Percentiles rank a stretch among this genome's conserved stretches.
Conservation (phyloP, 2,329 filamentous ascomycete species). For the Penicillium sp. region DNA sequence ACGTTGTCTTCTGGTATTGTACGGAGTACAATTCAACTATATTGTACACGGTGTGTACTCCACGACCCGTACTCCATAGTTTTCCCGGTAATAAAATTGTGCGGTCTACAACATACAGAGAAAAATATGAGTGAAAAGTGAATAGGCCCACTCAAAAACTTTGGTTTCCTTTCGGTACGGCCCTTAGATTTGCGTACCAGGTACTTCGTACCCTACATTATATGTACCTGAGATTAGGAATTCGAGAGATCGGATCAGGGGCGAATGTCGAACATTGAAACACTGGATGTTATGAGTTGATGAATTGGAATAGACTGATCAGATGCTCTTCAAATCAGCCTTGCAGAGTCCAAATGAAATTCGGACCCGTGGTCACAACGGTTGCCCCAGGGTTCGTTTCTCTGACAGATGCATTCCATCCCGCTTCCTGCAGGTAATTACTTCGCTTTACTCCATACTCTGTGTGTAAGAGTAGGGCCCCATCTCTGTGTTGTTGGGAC, state of each 20-base stretch:
- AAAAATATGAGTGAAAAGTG: neutral
- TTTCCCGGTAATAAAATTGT: neutral
- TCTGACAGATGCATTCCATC: conserved; percentile 18
- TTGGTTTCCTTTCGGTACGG: conserved; percentile 20
- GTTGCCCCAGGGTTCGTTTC: conserved; percentile 26
- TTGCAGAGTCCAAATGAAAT: conserved; percentile 3
- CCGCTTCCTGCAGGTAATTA: conserved; percentile 18
- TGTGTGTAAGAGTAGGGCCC: neutral
- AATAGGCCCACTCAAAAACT: conserved; percentile 3
- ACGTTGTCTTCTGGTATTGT: neutral
- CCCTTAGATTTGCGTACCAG: conserved; percentile 8
- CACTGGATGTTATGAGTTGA: neutral
- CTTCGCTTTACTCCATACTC: neutral
- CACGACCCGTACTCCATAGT: neutral
- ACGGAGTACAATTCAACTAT: neutral
- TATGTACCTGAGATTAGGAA: neutral
- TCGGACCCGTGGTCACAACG: conserved; percentile 21
- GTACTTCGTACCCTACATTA: too few relatives aligned
- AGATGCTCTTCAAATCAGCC: neutral
- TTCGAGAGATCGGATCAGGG: conserved; percentile 5
- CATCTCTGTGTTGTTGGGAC: conserved; percentile 18
- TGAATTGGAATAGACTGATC: neutral
- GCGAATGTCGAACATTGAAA: conserved; percentile 4
- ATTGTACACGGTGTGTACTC: conserved; percentile 2
- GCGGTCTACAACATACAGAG: conserved; percentile 1